A percentile compares a stretch with the other conserved stretches of the same genome.
Conservation (phyloP, 2,329 filamentous ascomycete genomes). For the Curvularia sp. region DNA sequence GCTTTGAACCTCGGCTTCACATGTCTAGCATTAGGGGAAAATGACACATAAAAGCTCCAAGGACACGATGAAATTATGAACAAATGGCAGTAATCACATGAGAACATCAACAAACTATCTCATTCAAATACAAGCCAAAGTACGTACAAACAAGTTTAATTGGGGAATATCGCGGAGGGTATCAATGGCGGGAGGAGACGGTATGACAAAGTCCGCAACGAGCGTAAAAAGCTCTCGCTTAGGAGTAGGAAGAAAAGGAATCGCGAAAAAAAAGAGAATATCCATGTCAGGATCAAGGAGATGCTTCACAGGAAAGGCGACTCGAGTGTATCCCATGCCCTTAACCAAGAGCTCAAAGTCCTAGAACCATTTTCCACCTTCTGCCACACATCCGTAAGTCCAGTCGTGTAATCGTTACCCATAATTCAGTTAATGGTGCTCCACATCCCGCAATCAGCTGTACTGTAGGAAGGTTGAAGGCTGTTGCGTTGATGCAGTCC, state of each 20-base stretch:
- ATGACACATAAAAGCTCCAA: not conserved
- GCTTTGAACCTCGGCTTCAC: not conserved
- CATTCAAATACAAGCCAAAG: not conserved
- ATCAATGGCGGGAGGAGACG: slow-evolving; percentile 8
- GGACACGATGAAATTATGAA: not conserved
- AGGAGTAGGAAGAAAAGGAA: slow-evolving; percentile 5
- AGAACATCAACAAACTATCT: not conserved
- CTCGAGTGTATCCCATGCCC: slow-evolving; percentile 3
- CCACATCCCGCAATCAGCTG: not conserved
- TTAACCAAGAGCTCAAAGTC: not conserved
- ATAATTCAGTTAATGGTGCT: not conserved
- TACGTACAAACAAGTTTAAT: not conserved
- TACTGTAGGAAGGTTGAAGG: slow-evolving; percentile 1
- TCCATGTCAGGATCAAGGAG: not conserved
- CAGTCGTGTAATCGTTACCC: not conserved
- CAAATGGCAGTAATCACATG: not conserved
- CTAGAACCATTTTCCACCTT: not conserved
- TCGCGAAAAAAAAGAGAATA: not conserved
- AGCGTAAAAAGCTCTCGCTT: slow-evolving; percentile 3
- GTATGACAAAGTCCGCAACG: not conserved
- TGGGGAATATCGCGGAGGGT: slow-evolving; percentile 10
- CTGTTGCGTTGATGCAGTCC: not conserved
- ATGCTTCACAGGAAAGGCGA: not conserved
- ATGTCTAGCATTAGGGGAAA: not conserved
- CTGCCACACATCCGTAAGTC: not conserved